Conservation (phyloP, 257 asterid species). For the Penstemon barbatus region DNA sequence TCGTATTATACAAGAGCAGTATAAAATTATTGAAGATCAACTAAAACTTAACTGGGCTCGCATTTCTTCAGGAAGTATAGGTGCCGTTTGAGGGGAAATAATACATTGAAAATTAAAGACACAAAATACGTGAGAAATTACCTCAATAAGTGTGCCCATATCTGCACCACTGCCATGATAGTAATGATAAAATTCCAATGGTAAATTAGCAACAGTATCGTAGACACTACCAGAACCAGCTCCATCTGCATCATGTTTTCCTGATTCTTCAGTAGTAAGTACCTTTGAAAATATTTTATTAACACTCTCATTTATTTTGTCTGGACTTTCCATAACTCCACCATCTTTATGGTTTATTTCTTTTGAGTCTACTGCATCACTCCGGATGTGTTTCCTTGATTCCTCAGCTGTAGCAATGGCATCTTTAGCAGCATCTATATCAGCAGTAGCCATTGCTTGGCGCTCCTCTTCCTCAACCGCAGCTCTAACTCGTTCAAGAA, state of each 20-base stretch:
- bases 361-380: conserved; percentile 34
- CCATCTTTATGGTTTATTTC: conserved; percentile 30
- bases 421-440: conserved; percentile 77
- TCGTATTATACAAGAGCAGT: background rate
- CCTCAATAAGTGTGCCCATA: conserved; percentile 98
- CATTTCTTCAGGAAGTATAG: background rate
- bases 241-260: conserved; percentile 33
- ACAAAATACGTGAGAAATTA: conserved; percentile 26
- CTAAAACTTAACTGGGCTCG: background rate
- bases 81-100: background rate
- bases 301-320: conserved; percentile 33
- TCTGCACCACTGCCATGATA: conserved; percentile 93
- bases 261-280: conserved; percentile 39
- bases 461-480: conserved; percentile 98
- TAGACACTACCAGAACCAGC: conserved; percentile 46
- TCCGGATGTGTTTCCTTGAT: conserved; percentile 49
- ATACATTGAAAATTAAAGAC: conserved; percentile 20
- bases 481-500: conserved; percentile 90
- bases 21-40: background rate
- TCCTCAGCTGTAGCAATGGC: conserved; percentile 84
- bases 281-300: conserved; percentile 27
- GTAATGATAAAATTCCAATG: conserved; percentile 92
- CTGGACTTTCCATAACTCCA: conserved; percentile 33
- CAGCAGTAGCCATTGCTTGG: conserved; percentile 73
- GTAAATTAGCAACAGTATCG: conserved; percentile 62